Evolutionary conservation across 2,329 filamentous ascomycete species (phyloP).

Genomic region (Colletotrichum lindemuthianum): DNA sequence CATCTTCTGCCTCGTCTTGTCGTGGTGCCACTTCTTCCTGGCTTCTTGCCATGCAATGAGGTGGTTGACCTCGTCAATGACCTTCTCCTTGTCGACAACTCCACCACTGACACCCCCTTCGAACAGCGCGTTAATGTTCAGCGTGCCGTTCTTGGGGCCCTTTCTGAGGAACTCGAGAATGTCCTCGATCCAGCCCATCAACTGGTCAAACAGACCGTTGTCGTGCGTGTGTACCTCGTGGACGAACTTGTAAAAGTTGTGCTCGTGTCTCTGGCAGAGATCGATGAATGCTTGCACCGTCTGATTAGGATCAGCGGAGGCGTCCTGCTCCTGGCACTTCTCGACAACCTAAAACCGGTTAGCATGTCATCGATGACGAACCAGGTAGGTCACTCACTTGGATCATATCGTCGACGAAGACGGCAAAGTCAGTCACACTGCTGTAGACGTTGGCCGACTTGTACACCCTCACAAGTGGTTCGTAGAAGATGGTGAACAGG

Average conservation of each 20-base stretch:
- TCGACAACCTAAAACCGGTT: conserved; percentile 64
- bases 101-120: conserved; percentile 77
- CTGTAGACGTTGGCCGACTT: conserved; percentile 99
- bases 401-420: conserved; percentile 94
- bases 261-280: conserved; percentile 91
- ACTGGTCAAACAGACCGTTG: conserved; percentile 92
- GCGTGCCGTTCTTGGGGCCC: conserved; percentile 83
- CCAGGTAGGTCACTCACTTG: conserved; percentile 59
- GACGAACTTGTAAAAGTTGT: conserved; percentile 98
- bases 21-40: conserved; percentile 96
- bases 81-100: conserved; percentile 75
- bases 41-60: conserved; percentile 95
- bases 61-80: conserved; percentile 82
- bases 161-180: conserved; percentile 93
- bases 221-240: conserved; percentile 98
- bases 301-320: conserved; percentile 95
- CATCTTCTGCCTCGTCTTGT: conserved; percentile 99
- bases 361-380: not conserved
- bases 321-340: conserved; percentile 76
- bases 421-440: conserved; percentile 94
- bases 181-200: conserved; percentile 97
- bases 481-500: conserved; percentile 98
- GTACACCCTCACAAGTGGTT: conserved; percentile 95
- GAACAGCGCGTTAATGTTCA: conserved; percentile 95
- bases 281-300: conserved; percentile 99